A percentile compares a stretch with the other conserved stretches of the same genome.
Evolutionary conservation across 352 stramenopile species (phyloP).

Genomic region (Saprolegnia parasitica): DNA sequence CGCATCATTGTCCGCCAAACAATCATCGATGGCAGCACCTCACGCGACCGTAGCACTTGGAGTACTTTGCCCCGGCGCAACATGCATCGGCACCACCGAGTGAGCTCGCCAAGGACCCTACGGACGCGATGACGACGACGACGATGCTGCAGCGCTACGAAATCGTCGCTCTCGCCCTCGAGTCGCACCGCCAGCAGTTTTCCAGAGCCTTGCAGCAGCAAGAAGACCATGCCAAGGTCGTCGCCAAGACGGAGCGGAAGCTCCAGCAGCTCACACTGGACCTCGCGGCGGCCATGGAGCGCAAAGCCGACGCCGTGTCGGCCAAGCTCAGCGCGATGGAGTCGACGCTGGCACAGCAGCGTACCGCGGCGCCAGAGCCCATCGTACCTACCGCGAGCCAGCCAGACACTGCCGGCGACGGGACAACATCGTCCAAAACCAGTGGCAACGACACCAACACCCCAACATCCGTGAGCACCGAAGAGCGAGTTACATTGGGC

Average conservation of each 20-base stretch:
- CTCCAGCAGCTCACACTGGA: neutral
- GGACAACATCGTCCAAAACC: too few species aligned
- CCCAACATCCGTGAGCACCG: neutral
- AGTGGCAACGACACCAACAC: neutral
- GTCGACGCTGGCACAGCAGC: too few species aligned
- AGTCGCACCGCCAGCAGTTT: constrained; percentile 12
- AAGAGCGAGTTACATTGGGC: neutral
- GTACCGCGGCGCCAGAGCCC: too few species aligned
- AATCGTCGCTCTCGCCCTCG: constrained; percentile 18
- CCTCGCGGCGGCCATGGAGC: neutral
- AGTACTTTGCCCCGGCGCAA: neutral
- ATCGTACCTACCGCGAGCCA: too few species aligned
- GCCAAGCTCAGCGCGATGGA: neutral
- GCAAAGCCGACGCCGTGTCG: neutral
- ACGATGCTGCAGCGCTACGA: neutral
- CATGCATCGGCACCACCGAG: neutral
- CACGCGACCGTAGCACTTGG: neutral
- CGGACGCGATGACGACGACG: neutral
- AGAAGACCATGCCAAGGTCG: neutral
- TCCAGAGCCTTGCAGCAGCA: neutral
- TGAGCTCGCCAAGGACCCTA: neutral
- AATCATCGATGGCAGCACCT: neutral
- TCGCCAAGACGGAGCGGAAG: constrained; percentile 4
- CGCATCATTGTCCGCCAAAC: neutral
- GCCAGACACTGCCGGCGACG: too few species aligned